These are phyloP conservation scores for Emmonsiellopsis sp. DNA, from an alignment of 2,329 filamentous ascomycete genomes.

Conservation along the genomic window DNA sequence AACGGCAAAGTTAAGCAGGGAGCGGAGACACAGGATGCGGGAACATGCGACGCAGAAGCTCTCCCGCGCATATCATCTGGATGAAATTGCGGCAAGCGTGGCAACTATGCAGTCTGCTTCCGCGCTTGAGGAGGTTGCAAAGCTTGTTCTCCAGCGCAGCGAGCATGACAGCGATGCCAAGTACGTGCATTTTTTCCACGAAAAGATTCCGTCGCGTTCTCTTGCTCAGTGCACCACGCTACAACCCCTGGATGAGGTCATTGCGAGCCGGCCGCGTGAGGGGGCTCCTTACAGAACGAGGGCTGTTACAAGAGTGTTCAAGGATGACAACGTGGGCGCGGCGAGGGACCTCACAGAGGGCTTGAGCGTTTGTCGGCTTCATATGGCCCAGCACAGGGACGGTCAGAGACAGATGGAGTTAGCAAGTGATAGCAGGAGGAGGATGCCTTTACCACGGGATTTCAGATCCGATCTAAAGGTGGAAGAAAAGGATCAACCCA, in stretches of 20 bases:
- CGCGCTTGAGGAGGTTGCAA: slow-evolving; percentile 66
- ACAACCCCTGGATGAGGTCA: slow-evolving; percentile 57
- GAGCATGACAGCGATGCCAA: slow-evolving; percentile 63
- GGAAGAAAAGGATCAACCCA: slow-evolving; percentile 60
- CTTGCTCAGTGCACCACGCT: slow-evolving; percentile 64
- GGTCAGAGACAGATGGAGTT: slow-evolving; percentile 45
- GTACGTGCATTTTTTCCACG: slow-evolving; percentile 89
- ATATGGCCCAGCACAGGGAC: slow-evolving; percentile 45
- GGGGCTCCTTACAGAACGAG: slow-evolving; percentile 62
- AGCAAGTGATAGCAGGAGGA: slow-evolving; percentile 32
- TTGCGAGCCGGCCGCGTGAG: slow-evolving; percentile 54
- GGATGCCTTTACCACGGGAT: slow-evolving; percentile 27
- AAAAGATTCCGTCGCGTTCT: slow-evolving; percentile 72
- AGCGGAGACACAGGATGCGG: slow-evolving; percentile 69
- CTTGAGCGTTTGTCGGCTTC: slow-evolving; percentile 46
- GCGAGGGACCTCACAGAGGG: slow-evolving; percentile 62
- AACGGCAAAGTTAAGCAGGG: slow-evolving; percentile 60
- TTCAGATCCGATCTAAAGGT: slow-evolving; percentile 45
- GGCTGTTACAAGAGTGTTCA: slow-evolving; percentile 66
- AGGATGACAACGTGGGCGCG: slow-evolving; percentile 62
- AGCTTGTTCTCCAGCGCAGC: slow-evolving; percentile 61
- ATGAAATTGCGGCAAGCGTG: slow-evolving; percentile 76
- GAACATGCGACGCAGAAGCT: slow-evolving; percentile 73
- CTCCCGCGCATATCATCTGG: slow-evolving; percentile 65
- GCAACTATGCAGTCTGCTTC: slow-evolving; percentile 75